phyloP scores from a whole-genome alignment of 352 stramenopile species.

The Thraustotheca clavata region DNA sequence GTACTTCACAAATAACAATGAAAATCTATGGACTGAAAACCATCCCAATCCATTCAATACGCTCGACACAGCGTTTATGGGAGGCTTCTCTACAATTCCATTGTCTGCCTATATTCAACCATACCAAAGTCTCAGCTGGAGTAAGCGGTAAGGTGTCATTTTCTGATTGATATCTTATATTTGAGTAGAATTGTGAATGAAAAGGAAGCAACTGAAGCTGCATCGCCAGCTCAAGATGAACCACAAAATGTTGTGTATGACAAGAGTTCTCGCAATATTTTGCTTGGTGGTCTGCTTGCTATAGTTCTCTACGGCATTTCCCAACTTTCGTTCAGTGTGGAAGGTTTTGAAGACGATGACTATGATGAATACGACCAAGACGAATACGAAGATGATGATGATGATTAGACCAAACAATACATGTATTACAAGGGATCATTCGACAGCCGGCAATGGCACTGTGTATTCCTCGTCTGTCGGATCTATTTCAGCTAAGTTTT shows the following conservation, averaged over 20 bases:
- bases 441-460: conserved; percentile 12
- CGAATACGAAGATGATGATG: conserved; percentile 24
- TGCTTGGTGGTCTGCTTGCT: conserved; percentile 61
- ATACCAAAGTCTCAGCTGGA: conserved; percentile 79
- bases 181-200: conserved; percentile 2
- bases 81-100: conserved; percentile 43
- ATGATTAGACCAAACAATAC: conserved; percentile 25
- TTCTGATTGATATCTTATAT: background rate
- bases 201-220: background rate
- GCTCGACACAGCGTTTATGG: conserved; percentile 51
- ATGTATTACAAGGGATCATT: conserved; percentile 3
- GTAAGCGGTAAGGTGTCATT: conserved; percentile 17
- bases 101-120: conserved; percentile 65
- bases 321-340: conserved; percentile 46
- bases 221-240: conserved; percentile 8
- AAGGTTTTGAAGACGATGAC: conserved; percentile 35
- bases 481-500: conserved; percentile 12
- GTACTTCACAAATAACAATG: conserved; percentile 48
- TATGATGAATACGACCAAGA: conserved; percentile 35
- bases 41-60: conserved; percentile 58
- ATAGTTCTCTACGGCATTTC: conserved; percentile 68
- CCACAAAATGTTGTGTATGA: conserved; percentile 32
- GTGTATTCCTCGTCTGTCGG: conserved; percentile 10
- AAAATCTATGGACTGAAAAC: conserved; percentile 63
- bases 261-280: conserved; percentile 71